A percentile compares a stretch with the other conserved stretches of the same genome.
These are phyloP conservation scores for Gossypium ekmanianum DNA, from an alignment of 345 rosid genomes.

Conservation along the genomic window DNA sequence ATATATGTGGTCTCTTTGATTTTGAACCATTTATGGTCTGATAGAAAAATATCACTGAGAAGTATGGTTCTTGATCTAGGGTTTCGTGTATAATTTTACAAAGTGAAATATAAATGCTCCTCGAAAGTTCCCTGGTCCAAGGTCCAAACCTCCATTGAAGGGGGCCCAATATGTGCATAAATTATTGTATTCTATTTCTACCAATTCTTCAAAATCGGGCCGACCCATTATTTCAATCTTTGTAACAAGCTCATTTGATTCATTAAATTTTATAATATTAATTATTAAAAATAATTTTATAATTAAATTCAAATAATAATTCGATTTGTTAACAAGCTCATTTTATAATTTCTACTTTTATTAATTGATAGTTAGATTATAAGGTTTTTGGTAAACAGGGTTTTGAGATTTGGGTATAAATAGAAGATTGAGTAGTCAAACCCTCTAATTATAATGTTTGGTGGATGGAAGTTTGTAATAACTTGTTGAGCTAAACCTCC, in stretches of 20 bases:
- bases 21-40: neutral
- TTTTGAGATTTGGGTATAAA: too few relatives aligned
- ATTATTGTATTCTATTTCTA: neutral
- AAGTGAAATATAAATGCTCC: neutral
- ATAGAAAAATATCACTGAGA: neutral
- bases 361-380: too few relatives aligned
- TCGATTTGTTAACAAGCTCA: too few relatives aligned
- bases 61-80: conserved; percentile 20
- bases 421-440: too few relatives aligned
- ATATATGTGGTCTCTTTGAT: conserved; percentile 17
- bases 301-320: too few relatives aligned
- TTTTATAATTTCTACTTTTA: too few relatives aligned
- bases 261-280: too few relatives aligned
- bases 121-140: neutral
- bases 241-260: too few relatives aligned
- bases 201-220: neutral
- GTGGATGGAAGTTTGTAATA: too few relatives aligned
- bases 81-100: conserved; percentile 16
- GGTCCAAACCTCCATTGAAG: neutral
- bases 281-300: too few relatives aligned
- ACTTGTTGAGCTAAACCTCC: too few relatives aligned
- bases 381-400: too few relatives aligned
- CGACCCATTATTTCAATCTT: neutral
- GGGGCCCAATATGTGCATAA: neutral
- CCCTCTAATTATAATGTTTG: rapidly evolving